A percentile compares a stretch with the other conserved stretches of the same genome.
Conservation (phyloP, 2,329 filamentous ascomycete genomes). For the Scopulariopsis brevicaulis region DNA sequence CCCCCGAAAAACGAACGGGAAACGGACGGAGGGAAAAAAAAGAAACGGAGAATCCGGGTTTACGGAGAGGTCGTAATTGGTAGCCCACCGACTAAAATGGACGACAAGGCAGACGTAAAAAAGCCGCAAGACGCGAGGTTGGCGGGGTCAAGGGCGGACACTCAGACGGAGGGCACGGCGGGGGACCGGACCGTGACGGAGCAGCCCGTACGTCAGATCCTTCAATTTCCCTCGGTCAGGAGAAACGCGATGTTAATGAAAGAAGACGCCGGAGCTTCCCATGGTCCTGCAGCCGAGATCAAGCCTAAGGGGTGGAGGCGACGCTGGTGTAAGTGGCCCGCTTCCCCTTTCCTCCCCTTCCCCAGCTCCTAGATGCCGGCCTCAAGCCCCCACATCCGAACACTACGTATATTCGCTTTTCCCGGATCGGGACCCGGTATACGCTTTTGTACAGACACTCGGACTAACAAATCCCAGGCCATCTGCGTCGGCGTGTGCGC, state of each 20-base stretch:
- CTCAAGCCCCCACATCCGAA: too few species aligned
- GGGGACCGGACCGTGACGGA: not conserved
- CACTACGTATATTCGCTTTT: not conserved
- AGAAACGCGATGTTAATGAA: not conserved
- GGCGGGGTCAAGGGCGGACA: not conserved
- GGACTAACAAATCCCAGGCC: slow-evolving; percentile 14
- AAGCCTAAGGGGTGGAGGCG: slow-evolving; percentile 16
- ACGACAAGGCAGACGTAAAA: not conserved
- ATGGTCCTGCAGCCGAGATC: not conserved
- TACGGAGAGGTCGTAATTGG: not conserved
- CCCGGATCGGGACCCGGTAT: not conserved
- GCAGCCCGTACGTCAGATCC: not conserved
- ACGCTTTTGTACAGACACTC: not conserved
- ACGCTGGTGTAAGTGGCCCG: slow-evolving; percentile 19
- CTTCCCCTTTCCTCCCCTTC: not conserved
- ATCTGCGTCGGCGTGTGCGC: slow-evolving; percentile 28
- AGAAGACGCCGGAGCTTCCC: not conserved
- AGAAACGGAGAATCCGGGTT: too few species aligned
- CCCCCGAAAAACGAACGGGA: not conserved
- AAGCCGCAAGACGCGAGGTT: not conserved
- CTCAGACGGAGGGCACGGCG: not conserved
- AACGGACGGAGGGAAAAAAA: not conserved
- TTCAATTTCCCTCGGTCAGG: not conserved
- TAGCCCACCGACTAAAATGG: not conserved
- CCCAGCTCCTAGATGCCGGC: not conserved